phyloP scores from a whole-genome alignment of 1,284 basidiomycete genomes.

The Trametes hirsuta region DNA sequence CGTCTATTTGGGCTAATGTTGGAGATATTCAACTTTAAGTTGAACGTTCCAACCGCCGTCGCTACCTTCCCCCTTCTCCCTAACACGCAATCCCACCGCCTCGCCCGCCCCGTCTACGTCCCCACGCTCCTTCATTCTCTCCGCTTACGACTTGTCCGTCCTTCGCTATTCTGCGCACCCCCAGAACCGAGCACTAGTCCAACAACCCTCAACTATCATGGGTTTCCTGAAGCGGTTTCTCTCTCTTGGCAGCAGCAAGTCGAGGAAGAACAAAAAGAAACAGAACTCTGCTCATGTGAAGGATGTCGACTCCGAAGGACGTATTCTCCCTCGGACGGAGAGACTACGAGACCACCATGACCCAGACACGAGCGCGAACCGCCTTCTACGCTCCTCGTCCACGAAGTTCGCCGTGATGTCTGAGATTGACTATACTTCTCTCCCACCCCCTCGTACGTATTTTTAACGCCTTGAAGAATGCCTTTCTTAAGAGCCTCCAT shows the following conservation, averaged over 20 bases:
- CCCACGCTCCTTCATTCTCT: not conserved
- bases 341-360: slow-evolving; percentile 42
- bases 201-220: slow-evolving; percentile 42
- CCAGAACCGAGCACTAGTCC: not conserved
- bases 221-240: slow-evolving; percentile 72
- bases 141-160: not conserved
- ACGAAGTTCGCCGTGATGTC: slow-evolving; percentile 59
- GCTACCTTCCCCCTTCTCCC: not conserved
- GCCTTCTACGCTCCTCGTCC: slow-evolving; percentile 72
- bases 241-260: slow-evolving; percentile 68
- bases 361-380: slow-evolving; percentile 58
- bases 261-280: slow-evolving; percentile 46
- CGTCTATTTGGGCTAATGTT: slow-evolving; percentile 1
- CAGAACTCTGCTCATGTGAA: slow-evolving; percentile 21
- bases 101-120: not conserved
- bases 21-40: not conserved
- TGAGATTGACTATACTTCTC: slow-evolving; percentile 55
- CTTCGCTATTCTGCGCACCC: not conserved
- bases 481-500: not conserved
- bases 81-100: not conserved
- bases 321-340: slow-evolving; percentile 18
- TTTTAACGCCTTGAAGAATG: too few species aligned
- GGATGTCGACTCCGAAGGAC: slow-evolving; percentile 32
- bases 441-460: slow-evolving; percentile 71
- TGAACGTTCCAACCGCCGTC: not conserved